A percentile compares a stretch with the other conserved stretches of the same genome.
phyloP scores from a whole-genome alignment of 2,329 filamentous ascomycete genomes.

The Fusarium nisikadoi region DNA sequence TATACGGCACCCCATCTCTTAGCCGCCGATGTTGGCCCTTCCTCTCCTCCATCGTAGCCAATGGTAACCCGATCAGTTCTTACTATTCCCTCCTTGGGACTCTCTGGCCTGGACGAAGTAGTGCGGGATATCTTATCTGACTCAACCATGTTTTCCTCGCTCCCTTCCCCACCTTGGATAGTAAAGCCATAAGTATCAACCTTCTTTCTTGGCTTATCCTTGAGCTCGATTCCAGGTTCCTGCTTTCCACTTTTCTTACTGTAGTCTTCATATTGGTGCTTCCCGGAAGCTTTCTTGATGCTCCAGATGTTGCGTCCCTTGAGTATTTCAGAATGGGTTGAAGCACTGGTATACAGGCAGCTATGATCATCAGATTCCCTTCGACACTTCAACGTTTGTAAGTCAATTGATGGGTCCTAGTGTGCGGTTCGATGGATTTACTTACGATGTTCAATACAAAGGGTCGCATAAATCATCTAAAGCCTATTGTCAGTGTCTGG shows the following conservation, averaged over 20 bases:
- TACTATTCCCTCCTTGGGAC: background rate
- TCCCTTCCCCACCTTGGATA: background rate
- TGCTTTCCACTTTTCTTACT: background rate
- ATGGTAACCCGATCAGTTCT: background rate
- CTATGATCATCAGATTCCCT: background rate
- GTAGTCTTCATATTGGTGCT: background rate
- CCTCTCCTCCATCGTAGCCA: background rate
- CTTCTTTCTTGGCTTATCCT: background rate
- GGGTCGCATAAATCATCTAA: background rate
- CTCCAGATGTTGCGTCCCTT: background rate
- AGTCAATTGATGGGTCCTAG: accelerated
- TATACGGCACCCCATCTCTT: background rate
- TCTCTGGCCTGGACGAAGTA: background rate
- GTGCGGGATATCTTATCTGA: background rate
- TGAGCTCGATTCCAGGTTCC: background rate
- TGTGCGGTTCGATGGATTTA: background rate
- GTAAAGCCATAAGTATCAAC: background rate
- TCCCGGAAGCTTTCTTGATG: background rate
- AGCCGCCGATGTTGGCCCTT: background rate
- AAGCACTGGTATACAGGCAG: background rate
- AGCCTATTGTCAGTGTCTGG: too few relatives aligned
- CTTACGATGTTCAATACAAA: background rate
- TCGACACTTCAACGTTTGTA: background rate
- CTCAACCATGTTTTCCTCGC: background rate
- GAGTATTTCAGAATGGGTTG: background rate